Conservation (phyloP, 2,329 filamentous ascomycete species). For the Penicillium sp. region DNA sequence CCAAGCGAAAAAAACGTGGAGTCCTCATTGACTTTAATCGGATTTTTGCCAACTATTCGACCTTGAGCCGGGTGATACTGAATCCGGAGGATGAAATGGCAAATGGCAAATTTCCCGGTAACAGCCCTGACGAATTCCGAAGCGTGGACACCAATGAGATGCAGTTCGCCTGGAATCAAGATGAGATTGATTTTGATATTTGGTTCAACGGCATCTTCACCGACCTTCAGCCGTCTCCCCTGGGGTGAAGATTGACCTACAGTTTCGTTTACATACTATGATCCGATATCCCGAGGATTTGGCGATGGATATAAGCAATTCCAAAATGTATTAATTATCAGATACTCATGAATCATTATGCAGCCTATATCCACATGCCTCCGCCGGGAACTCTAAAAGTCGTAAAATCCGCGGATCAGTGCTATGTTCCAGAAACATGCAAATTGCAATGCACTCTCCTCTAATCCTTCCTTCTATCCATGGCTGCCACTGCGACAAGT, state of each 20-base stretch:
- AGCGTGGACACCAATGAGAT: constrained; percentile 24
- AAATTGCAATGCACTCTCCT: constrained; percentile 37
- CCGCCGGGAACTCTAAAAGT: constrained; percentile 31
- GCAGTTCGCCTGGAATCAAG: constrained; percentile 26
- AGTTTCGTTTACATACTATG: not conserved
- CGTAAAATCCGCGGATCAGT: constrained; percentile 27
- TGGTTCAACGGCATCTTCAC: constrained; percentile 35
- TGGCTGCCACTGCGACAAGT: constrained; percentile 32
- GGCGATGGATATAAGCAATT: not conserved
- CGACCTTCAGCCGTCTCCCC: constrained; percentile 15
- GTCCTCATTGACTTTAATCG: constrained; percentile 27
- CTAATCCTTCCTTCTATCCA: constrained; percentile 37
- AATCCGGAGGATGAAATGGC: constrained; percentile 23
- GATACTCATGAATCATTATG: not conserved
- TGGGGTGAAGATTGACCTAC: not conserved
- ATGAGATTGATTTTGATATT: constrained; percentile 31
- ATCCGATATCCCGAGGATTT: not conserved
- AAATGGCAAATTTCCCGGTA: constrained; percentile 16
- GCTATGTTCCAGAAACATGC: constrained; percentile 34
- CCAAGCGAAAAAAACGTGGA: constrained; percentile 7
- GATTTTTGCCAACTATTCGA: constrained; percentile 29
- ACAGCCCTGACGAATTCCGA: constrained; percentile 17
- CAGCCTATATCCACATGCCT: constrained; percentile 31
- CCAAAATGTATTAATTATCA: not conserved
- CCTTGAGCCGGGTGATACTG: constrained; percentile 22